These are phyloP conservation scores for Trypanosomatidae sp. DNA, from an alignment of 208 protist genomes.

Conservation along the genomic window DNA sequence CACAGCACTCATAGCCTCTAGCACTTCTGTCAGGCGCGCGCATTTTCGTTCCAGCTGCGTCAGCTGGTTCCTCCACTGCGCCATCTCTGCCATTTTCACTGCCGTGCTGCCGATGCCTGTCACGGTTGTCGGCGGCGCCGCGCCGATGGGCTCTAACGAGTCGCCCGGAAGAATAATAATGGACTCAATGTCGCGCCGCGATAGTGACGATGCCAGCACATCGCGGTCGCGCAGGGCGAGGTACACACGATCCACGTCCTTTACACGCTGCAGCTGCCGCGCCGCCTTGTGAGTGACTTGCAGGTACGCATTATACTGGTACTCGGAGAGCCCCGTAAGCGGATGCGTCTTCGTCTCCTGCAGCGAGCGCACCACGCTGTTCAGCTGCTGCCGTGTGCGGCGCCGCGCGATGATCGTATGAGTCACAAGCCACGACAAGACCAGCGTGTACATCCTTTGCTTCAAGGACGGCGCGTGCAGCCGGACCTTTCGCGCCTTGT, in stretches of 20 bases:
- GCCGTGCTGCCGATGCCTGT: conserved; percentile 1
- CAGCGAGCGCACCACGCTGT: conserved; percentile 33
- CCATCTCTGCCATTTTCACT: conserved; percentile 14
- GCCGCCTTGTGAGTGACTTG: conserved; percentile 35
- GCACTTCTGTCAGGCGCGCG: conserved; percentile 29
- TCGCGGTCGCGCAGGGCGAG: conserved; percentile 43
- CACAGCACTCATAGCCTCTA: conserved; percentile 42
- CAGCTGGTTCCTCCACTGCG: conserved; percentile 29
- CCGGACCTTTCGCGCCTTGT: conserved; percentile 27
- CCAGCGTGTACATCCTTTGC: conserved; percentile 27
- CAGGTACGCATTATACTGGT: conserved; percentile 44
- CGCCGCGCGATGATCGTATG: conserved; percentile 42
- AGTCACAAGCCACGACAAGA: conserved; percentile 38
- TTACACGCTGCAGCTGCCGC: conserved; percentile 50
- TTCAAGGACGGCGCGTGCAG: conserved; percentile 21
- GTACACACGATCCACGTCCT: conserved; percentile 62
- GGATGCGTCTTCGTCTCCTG: conserved; percentile 37
- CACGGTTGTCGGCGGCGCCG: neutral
- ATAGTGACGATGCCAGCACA: conserved; percentile 46
- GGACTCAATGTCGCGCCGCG: conserved; percentile 48
- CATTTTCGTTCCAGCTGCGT: conserved; percentile 40
- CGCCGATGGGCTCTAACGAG: conserved; percentile 19
- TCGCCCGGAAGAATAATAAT: conserved; percentile 39
- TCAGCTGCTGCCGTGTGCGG: conserved; percentile 43
- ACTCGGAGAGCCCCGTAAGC: conserved; percentile 45